Conservation (phyloP, 352 stramenopile species). For the Blastocystis sp. region DNA sequence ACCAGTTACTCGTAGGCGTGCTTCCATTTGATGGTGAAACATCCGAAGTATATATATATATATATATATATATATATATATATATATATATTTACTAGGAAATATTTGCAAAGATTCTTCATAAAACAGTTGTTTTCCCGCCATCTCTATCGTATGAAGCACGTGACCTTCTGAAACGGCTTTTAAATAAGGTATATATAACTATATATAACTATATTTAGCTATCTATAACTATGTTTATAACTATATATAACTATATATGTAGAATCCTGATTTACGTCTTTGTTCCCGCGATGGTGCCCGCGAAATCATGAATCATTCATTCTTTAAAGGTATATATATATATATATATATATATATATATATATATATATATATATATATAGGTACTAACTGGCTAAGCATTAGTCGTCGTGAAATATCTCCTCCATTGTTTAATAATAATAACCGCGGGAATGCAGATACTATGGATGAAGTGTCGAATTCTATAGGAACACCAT, state of each 20-base stretch:
- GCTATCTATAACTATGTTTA: too few species aligned
- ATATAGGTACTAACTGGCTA: too few species aligned
- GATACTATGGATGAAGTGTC: too few species aligned
- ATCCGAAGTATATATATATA: neutral
- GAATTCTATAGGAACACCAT: too few species aligned
- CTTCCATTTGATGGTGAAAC: constrained; percentile 26
- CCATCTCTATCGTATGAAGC: constrained; percentile 54
- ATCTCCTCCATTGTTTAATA: too few species aligned
- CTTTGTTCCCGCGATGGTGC: constrained; percentile 54
- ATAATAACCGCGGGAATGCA: too few species aligned
- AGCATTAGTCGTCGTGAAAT: too few species aligned
- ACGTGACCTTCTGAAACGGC: constrained; percentile 51
- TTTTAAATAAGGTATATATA: constrained; percentile 43
- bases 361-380: too few species aligned
- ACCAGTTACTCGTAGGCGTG: constrained; percentile 31
- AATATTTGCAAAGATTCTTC: constrained; percentile 65
- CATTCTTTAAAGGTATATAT: constrained; percentile 57
- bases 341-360: too few species aligned
- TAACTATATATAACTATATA: too few species aligned
- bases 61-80: constrained; percentile 36
- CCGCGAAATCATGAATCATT: constrained; percentile 59
- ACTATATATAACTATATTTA: neutral
- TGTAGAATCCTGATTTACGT: constrained; percentile 54
- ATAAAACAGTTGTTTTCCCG: constrained; percentile 53
- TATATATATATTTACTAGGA: constrained; percentile 56